Base-by-base conservation (phyloP, 352 stramenopile species). In the Globisporangium nagaii region DNA sequence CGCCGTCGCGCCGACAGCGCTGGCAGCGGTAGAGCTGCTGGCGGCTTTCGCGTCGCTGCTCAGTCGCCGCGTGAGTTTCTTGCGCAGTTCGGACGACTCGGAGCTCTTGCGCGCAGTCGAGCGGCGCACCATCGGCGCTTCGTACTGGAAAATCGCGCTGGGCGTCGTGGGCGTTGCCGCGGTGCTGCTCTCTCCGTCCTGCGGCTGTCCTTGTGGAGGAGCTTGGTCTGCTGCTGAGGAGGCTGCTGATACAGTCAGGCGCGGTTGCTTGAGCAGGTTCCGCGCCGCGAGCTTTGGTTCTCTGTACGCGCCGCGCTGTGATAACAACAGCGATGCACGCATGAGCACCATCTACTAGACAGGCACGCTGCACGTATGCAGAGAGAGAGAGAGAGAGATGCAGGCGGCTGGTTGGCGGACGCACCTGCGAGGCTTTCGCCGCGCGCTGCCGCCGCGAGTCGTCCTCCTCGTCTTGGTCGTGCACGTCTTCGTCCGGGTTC, bases 401-500 rank as follows among this genome's bases (percentile, higher is more conserved):
- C n/a, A 55, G 24, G 15, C n/a, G 17, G 27, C 15, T 31, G 15
- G 2, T n/a, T 13, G 27, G 8, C 5, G 12, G 24, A 24, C 56
- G 31, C 42, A 30, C 67, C 66, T 28, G 31, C 20, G 60, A 24
- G 45, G 15, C 30, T 44, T 60, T 41, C 53, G 61, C 48, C 54
- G 71, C 22, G 78, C 25, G 65, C n/a, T n/a, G n/a, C 53, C 50
- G 22, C 59, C 35, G 57, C 52, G 6, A 53, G 4, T 70, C 49
- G 2, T 75, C 70, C 20, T 92, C 79, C 40, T 80, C 75, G 17
- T 89, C 63, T 22, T 48, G 74, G 56, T 88, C 73, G 44, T 92
- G 81, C 15, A 93, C 58, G 11, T 95, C 75, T 36, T 92, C 79
- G 57, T 93, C 84, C 11, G 84, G 84, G 30, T 62, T 59, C 73